Evolutionary conservation across 805 yeast genomes (phyloP), one percentile per base, ranked within the genome.

Genomic region (Candida taoyuanica): DNA sequence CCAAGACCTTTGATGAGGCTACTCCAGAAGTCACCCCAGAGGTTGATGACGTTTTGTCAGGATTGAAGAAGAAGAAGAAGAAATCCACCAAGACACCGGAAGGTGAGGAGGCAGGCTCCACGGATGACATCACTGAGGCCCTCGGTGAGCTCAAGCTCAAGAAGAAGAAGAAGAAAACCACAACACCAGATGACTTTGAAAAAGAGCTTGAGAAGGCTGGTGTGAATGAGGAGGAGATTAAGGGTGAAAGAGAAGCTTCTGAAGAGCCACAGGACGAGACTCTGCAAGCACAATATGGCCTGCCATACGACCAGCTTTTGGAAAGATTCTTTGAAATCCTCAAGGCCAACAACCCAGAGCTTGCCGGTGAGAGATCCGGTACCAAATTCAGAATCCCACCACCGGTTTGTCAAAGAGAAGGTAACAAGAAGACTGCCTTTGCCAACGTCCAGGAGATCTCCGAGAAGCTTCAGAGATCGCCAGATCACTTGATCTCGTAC

Each of bases 321-420:
- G 74, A 82, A 37, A 77, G 98, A 62, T 93, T 93, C 62, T 93
- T 89, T 71, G 65, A 68, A 38, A 81, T 91, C 44, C 74, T 93
- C 58, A 87, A 85, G 56, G 81, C 86, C 47, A 91, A 91, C 68
- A 93, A 93, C 70, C 99, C 99, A 46, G 98, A 93, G 65, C 76
- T 93, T 57, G 98, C 98, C 31, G 97, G 97, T 60, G 98, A 91
- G 62, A 81, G 95, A 65, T 73, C 85, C 21, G 91, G 95, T 29
- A 78, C 87, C 38, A 89, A 91, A 67, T 83, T 89, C 68, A 84
- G 91, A 74, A 88, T 93, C 56, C 98, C 98, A 36, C 98, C 98
- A 30, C 99, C 99, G 46, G 74, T 83, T 49, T 93, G 95, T 64
- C 83, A 82, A 64, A 88, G 98, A 71, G 99, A 93, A 70, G 98